A percentile compares a stretch with the other conserved stretches of the same genome.
phyloP scores from a whole-genome alignment of 73 alveolate genomes.

The Diophrys sp. region DNA sequence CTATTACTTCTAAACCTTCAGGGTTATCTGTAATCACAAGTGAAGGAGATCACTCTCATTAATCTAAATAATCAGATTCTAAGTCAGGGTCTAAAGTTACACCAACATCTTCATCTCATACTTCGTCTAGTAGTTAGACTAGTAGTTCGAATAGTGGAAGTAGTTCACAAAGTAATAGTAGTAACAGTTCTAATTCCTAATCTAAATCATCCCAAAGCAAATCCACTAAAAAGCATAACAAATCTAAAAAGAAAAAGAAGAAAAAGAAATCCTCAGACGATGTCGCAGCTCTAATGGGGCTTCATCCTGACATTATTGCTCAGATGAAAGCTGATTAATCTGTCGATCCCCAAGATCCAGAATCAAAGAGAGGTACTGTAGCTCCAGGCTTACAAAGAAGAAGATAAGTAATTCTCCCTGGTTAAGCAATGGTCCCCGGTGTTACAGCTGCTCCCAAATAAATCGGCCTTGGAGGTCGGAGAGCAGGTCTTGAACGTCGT shows the following conservation, averaged over 20 bases:
- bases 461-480: neutral
- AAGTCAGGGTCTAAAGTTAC: neutral
- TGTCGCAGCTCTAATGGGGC: neutral
- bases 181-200: neutral
- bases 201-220: neutral
- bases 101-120: neutral
- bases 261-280: neutral
- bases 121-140: neutral
- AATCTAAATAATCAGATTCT: no score
- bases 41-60: no score
- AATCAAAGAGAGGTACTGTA: no score
- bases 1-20: no score
- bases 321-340: neutral
- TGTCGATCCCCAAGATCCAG: neutral
- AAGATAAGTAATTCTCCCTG: neutral
- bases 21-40: no score
- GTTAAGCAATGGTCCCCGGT: neutral
- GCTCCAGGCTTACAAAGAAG: neutral
- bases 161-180: neutral
- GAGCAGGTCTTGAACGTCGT: neutral
- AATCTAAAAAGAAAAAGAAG: neutral
- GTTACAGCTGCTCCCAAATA: neutral
- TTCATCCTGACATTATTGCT: neutral
- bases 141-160: neutral
- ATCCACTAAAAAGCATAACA: neutral